Base-by-base conservation (phyloP, 139 green algal species). In the Picochlorum sp. region DNA sequence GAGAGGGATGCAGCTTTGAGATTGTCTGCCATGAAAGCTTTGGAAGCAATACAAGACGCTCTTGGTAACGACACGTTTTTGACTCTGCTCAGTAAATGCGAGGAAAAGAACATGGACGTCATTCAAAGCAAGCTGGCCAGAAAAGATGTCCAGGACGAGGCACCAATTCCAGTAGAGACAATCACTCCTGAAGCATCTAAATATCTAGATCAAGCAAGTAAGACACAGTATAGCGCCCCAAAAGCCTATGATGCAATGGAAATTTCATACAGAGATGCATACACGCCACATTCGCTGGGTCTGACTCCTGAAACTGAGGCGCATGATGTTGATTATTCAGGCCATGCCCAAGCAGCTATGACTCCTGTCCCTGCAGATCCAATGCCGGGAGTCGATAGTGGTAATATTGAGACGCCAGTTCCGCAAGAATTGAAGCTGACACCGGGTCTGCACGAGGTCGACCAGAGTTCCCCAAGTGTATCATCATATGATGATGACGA, bases 241-340 rank as follows among this genome's bases (percentile, higher is more conserved):
- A 49, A 16, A 15, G 15, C 11, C 1, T 55, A 11, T 54, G 55
- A 15, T 28, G 16, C 24, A 13, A 28, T 44, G 2, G 21, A 62
- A 67, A 37, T 64, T 44, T 72, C 62, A 45, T 55, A 16, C 5
- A 62, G 55, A 6, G 54, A 26, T 14, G 70, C 63, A 18, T 76
- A 70, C 70, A 76, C 70, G 20, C 70, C 70, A 6, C 71, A 59
- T n/a, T 60, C 60, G 1, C 50, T 71, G 21, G 62, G 56, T 34
- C 66, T 71, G 24, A 38, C 41, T 72, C 58, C 68, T 26, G 34
- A 50, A 70, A 51, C 7, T 37, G 11, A 38, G 28, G 1, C 26
- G 23, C 20, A 38, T 6, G n/a, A 20, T 59, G 20, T 30, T 55
- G 21, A 41, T 9, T 8, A 37, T 30, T 31, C 7, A 59, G 20